Evolutionary conservation across 2,329 filamentous ascomycete species (phyloP), one percentile per base, ranked within the genome.

Genomic region (Beauveria sp.): DNA sequence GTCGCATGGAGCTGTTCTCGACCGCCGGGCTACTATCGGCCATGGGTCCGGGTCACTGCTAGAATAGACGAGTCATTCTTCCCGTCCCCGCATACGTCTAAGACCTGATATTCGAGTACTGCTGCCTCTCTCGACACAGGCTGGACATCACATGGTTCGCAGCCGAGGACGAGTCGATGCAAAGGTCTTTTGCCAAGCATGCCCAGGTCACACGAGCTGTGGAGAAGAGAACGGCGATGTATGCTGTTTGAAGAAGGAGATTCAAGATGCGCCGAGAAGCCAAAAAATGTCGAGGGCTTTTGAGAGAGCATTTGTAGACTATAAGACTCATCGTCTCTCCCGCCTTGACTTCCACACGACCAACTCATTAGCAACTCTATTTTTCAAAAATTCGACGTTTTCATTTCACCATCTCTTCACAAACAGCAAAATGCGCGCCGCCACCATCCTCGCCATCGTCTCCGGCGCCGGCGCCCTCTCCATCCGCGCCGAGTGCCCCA

Each of bases 401-500:
- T 3, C 1, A 24, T 3, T 16, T 38, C 12, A 34, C 12, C 38
- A 22, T 43, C 18, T 7, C 18, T 10, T 24, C 38, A 16, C 16
- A 43, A 24, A 24, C 46, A 20, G 45, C 54, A 58, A 49, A 2
- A 62, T 62, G 60, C 60, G 47, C 22, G 38, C 42, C 30, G 49
- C 55, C 47, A 56, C 53, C 49, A 46, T 62, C 42, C 24, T 62
- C n/a, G 54, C 54, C 30, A 18, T 62, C 49, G 20, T 62, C 47
- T 56, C 60, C 38, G 54, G 54, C 47, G 47, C 49, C 24, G 43
- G 40, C 5, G 60, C 60, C 55, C 60, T 62, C 20, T 46, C 55
- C 54, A 42, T 40, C 28, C 54, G 55, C n/a, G 47, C 60, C 40
- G 60, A 53, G 54, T 62, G 60, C 49, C 60, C 60, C 34, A 58